Conservation (phyloP, 139 green algal genomes). For the Volvox reticuliferus region DNA sequence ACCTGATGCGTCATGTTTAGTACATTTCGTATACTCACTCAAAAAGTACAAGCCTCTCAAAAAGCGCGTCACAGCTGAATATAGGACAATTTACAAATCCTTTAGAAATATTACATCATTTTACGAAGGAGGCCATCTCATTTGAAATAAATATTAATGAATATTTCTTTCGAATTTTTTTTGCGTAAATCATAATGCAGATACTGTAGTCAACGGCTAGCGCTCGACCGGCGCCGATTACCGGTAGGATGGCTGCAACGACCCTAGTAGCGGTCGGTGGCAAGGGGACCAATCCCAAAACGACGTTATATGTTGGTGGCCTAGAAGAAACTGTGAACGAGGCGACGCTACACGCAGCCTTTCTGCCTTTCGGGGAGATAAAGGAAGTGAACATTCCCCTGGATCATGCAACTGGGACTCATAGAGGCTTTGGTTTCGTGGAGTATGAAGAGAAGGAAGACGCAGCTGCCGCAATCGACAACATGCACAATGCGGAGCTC, state of each 20-base stretch:
- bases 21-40: too few species aligned
- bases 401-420: conserved; percentile 84
- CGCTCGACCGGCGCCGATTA: neutral
- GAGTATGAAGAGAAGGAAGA: conserved; percentile 94
- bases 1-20: too few species aligned
- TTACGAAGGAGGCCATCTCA: too few species aligned
- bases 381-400: conserved; percentile 96
- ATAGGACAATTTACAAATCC: too few species aligned
- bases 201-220: neutral
- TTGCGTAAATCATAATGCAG: neutral
- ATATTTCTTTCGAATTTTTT: too few species aligned
- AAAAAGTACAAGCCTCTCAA: too few species aligned
- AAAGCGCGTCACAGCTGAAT: too few species aligned
- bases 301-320: conserved; percentile 92
- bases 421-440: conserved; percentile 95
- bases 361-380: conserved; percentile 98
- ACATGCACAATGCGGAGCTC: conserved; percentile 96
- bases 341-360: conserved; percentile 90
- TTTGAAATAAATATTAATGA: too few species aligned
- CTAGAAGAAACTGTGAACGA: conserved; percentile 94
- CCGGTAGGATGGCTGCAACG: conserved; percentile 36
- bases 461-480: conserved; percentile 93
- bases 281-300: conserved; percentile 89
- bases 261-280: conserved; percentile 76
- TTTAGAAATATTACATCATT: too few species aligned